Base-by-base conservation (phyloP, 768 basidiomycete genomes). In the Suillus hirtellus region DNA sequence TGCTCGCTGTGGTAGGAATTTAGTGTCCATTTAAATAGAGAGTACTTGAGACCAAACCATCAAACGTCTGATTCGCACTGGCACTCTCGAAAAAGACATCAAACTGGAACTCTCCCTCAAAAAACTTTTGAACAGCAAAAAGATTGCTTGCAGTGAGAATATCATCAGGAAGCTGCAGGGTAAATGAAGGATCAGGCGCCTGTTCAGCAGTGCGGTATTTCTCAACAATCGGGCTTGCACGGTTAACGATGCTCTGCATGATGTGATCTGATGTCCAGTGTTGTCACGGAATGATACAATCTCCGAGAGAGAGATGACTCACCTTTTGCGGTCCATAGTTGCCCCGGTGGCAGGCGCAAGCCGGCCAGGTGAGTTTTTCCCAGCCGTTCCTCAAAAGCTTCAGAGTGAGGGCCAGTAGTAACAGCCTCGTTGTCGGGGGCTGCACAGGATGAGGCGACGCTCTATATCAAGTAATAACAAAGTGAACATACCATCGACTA, bases 311-410 rank as follows among this genome's bases (percentile, higher is more conserved):
- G 31, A n/a, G 12, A 50, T n/a, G 14, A 60, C 70, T 24, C 65
- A 90, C 94, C 90, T 81, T 89, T 92, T 2, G 92, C 93, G 77
- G 87, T 81, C 95, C 95, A 96, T n/a, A 93, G 77, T 24, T 83
- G 80, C 15, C 88, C 90, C 5, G 83, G 72, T 8, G 83, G 78
- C 14, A 89, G 77, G 19, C 84, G 82, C 34, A 84, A 80, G 2
- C 93, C 93, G 0, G 86, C 63, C 68, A 84, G 90, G 60, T 89
- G 86, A 0, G 92, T 89, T 75, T 85, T 90, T 37, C 88, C 92
- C 40, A 89, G 77, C 31, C 84, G 82, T 17, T 86, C 74, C 46
- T 77, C 70, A 71, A 95, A 95, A 3, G 73, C 77, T 47, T 84
- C 75, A 1, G 84, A 79, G 70, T 88, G 84, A 21, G 78, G 75